Evolutionary conservation across 805 yeast genomes (phyloP).

Genomic region (Candida caryicola): DNA sequence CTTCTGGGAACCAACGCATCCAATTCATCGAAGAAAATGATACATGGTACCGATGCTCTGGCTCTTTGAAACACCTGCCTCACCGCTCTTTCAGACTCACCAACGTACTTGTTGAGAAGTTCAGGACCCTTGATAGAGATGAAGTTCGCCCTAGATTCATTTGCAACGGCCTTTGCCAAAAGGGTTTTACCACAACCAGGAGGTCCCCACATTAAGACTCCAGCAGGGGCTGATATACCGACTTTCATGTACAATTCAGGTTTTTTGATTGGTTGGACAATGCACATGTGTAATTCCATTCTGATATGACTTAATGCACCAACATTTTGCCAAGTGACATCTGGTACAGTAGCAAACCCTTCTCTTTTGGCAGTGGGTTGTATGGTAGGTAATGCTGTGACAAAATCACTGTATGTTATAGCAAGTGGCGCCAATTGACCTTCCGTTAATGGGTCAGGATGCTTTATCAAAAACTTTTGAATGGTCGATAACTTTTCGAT

Average conservation of each 20-base stretch:
- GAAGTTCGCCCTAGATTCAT: constrained; percentile 93
- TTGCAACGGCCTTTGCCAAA: constrained; percentile 95
- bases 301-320: constrained; percentile 84
- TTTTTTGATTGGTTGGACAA: constrained; percentile 91
- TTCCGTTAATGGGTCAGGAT: constrained; percentile 74
- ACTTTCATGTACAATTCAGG: constrained; percentile 88
- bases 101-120: constrained; percentile 88
- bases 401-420: constrained; percentile 76
- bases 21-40: constrained; percentile 91
- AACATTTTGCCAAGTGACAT: constrained; percentile 91
- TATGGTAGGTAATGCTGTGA: constrained; percentile 82
- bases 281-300: constrained; percentile 92
- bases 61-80: constrained; percentile 93
- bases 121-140: constrained; percentile 97
- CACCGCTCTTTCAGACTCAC: constrained; percentile 92
- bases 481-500: constrained; percentile 54
- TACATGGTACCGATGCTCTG: constrained; percentile 89
- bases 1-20: constrained; percentile 96
- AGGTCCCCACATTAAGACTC: constrained; percentile 98
- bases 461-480: constrained; percentile 65
- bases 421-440: constrained; percentile 75
- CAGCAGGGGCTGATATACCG: constrained; percentile 95
- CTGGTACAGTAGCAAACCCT: constrained; percentile 98
- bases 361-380: constrained; percentile 98
- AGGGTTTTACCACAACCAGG: constrained; percentile 99